Evolutionary conservation across 2,329 filamentous ascomycete genomes (phyloP), one percentile per base, ranked within the genome.

Genomic region (Capronia coronata): DNA sequence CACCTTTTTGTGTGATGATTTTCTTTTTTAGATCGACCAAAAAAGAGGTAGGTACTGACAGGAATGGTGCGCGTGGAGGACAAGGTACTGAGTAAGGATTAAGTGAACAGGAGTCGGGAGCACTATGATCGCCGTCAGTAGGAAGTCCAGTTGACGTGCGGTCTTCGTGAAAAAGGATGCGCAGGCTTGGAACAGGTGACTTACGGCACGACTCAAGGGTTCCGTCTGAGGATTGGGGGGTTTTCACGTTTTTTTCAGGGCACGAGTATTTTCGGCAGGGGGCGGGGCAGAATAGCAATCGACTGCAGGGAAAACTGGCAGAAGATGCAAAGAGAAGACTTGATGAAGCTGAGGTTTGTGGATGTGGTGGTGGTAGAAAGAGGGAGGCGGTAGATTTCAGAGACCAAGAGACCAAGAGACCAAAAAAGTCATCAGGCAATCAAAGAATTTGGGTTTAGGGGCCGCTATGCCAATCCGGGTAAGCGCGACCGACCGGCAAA

Each of bases 211-310:
- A 55, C 49, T 48, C 38, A 43, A 54, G 62, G 64, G 67, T 68
- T 67, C n/a, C n/a, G n/a, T n/a, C n/a, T n/a, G n/a, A n/a, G 61
- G 56, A 54, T 42, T 46, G 25, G 38, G 56, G 25, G 25, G 25
- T 71, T 71, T 69, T 65, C 62, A 61, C 57, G 59, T 65, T 63
- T 64, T 64, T 64, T 63, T 59, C 46, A 30, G 62, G 57, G 46
- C 60, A 62, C 59, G 62, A 63, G 58, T 62, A 59, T 56, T 64
- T 65, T 63, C 59, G 49, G 49, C 47, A 45, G 59, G 61, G 61
- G 57, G 56, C 54, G 53, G 51, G 52, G 53, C 48, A 56, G 59
- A 59, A 61, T 61, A 52, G 52, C 56, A 53, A 55, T 53, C 55
- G 57, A 59, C 47, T 56, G 58, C 58, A 46, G 53, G 40, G 35